phyloP scores from a whole-genome alignment of 2,329 filamentous ascomycete species.

The Hypoxylon sp. region DNA sequence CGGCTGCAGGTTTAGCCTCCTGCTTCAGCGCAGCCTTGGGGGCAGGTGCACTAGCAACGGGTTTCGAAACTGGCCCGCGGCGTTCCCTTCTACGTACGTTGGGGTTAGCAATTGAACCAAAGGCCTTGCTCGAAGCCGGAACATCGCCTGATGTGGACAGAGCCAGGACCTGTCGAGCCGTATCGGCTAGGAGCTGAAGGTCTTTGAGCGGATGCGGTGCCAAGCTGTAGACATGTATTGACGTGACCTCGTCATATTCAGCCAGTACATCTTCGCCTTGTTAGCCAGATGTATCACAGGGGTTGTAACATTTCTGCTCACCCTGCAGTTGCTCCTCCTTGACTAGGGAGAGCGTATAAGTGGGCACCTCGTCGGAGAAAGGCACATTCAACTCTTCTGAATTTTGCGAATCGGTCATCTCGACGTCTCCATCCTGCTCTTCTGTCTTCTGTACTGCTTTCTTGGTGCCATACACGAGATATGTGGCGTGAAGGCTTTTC shows the following conservation, averaged over 20 bases:
- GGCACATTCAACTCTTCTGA: constrained; percentile 57
- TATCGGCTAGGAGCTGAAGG: constrained; percentile 78
- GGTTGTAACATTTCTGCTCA: constrained; percentile 53
- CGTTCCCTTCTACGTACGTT: constrained; percentile 70
- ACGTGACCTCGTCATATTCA: constrained; percentile 79
- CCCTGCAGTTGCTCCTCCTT: constrained; percentile 80
- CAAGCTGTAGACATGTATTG: constrained; percentile 90
- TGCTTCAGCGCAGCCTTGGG: constrained; percentile 53
- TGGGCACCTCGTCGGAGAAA: constrained; percentile 65
- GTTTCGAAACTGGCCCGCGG: constrained; percentile 52
- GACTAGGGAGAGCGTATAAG: constrained; percentile 75
- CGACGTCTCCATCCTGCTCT: constrained; percentile 73
- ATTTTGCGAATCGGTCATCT: constrained; percentile 77
- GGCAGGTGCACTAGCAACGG: constrained; percentile 50
- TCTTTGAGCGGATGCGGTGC: constrained; percentile 79
- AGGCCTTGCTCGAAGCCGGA: constrained; percentile 70
- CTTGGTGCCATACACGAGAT: constrained; percentile 82
- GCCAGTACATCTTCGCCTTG: constrained; percentile 71
- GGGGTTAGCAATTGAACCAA: constrained; percentile 82
- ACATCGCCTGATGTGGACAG: constrained; percentile 72
- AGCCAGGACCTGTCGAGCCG: constrained; percentile 73
- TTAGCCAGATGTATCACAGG: constrained; percentile 34
- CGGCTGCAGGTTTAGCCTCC: constrained; percentile 56
- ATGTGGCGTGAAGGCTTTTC: constrained; percentile 89
- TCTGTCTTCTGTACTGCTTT: constrained; percentile 57